Evolutionary conservation across 306 rosid species (phyloP).

Genomic region (Castanea mollissima): DNA sequence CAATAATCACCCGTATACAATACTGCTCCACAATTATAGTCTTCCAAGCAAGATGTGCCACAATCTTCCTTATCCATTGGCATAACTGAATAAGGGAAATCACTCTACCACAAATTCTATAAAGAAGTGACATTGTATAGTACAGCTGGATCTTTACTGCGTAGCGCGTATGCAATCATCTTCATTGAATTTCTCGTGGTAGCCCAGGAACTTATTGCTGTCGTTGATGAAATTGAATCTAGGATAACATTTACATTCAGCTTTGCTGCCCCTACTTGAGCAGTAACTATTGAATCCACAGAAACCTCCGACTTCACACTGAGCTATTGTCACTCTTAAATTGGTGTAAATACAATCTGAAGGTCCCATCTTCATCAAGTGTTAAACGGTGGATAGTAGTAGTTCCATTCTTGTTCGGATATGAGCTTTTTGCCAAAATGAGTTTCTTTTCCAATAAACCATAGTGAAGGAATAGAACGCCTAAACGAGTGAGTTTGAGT

Average conservation of each 20-base stretch:
- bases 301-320: background rate
- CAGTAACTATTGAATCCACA: conserved; percentile 4
- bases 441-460: accelerated
- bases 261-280: background rate
- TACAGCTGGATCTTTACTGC: background rate
- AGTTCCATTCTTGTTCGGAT: background rate
- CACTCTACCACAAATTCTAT: background rate
- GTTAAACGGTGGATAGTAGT: background rate
- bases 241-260: background rate
- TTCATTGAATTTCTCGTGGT: background rate
- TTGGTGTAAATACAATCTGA: conserved; percentile 4
- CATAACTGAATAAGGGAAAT: background rate
- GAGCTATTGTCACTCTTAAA: background rate
- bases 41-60: background rate
- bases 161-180: background rate
- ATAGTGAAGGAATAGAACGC: background rate
- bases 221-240: background rate
- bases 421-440: background rate
- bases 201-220: background rate
- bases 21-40: background rate
- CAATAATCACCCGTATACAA: background rate
- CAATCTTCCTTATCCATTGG: background rate
- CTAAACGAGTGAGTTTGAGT: background rate
- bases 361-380: background rate
- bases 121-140: background rate